These are phyloP conservation scores for Cicer yamashitae DNA, from an alignment of 306 rosid genomes.

Conservation along the genomic window DNA sequence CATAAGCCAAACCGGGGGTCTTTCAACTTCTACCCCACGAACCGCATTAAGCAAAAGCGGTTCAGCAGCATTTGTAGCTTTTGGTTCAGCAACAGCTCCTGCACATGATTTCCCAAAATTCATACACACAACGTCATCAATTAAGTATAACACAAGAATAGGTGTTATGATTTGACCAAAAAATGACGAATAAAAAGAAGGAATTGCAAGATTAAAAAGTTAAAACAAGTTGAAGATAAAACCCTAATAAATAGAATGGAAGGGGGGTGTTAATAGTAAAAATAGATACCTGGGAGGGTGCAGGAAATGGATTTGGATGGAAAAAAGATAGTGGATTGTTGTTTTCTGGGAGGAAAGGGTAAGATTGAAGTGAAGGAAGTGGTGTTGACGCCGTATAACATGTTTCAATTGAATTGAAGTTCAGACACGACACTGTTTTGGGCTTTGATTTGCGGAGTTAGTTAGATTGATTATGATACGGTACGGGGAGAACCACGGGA, in stretches of 20 bases:
- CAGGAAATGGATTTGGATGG: conserved; percentile 56
- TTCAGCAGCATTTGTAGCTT: conserved; percentile 57
- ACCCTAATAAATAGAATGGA: conserved; percentile 36
- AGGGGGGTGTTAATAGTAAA: not conserved
- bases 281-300: conserved; percentile 64
- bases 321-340: conserved; percentile 39
- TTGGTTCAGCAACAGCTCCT: conserved; percentile 78
- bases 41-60: conserved; percentile 86
- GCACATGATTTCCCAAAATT: conserved; percentile 42
- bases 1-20: conserved; percentile 99
- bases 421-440: not conserved
- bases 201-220: not conserved
- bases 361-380: conserved; percentile 46
- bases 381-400: conserved; percentile 56
- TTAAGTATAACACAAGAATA: not conserved
- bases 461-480: not conserved
- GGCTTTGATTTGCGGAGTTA: not conserved
- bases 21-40: conserved; percentile 59
- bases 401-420: conserved; percentile 30
- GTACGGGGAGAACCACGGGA: not conserved
- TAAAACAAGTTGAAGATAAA: not conserved
- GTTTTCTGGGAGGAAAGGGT: conserved; percentile 46
- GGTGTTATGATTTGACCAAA: not conserved
- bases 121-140: conserved; percentile 5
- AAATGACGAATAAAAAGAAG: not conserved